Evolutionary conservation across 2,329 filamentous ascomycete species (phyloP), one percentile per base, ranked within the genome.

Genomic region (Chaetomium olivaceum): DNA sequence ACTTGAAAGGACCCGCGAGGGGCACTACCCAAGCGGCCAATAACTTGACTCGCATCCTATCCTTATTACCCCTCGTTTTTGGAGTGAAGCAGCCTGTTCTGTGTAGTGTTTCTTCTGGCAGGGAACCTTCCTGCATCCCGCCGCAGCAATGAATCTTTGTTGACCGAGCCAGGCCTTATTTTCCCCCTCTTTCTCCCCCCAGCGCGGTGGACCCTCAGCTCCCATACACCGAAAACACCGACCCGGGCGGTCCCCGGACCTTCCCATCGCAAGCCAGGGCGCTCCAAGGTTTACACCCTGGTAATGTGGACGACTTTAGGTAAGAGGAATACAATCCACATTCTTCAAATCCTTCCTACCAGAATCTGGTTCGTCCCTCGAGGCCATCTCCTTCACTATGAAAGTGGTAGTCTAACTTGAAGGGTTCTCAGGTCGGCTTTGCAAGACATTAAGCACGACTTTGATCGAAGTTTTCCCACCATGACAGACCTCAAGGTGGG

Each of bases 21-120:
- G 57, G 33, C 43, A 14, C 12, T n/a, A 51, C 11, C 31, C 7
- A 33, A n/a, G 43, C 57, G 43, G 57, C 57, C 57, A 59, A 59
- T 59, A 7, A 9, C n/a, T 29, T 27, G 19, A 21, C 19, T 29
- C 27, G 57, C 27, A 36, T 48, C n/a, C 46, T 4, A 23, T 21
- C 2, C 23, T 9, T 6, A 2, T 46, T 27, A 54, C 51, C 51
- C 51, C 51, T 29, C 51, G 25, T 29, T 31, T n/a, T 29, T n/a
- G 12, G 9, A 43, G 51, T 25, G 23, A 51, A 7, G 21, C 12
- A 27, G 21, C 16, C 16, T 19, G 46, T 21, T 21, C 6, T 23
- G 19, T 7, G 46, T n/a, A 48, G 46, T 48, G 19, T 23, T 48
- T 23, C 3, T 51, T 51, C 11, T 12, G 12, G 23, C 23, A 16